Base-by-base conservation (phyloP, 2,329 filamentous ascomycete species). In the Trichophyton rubrum region DNA sequence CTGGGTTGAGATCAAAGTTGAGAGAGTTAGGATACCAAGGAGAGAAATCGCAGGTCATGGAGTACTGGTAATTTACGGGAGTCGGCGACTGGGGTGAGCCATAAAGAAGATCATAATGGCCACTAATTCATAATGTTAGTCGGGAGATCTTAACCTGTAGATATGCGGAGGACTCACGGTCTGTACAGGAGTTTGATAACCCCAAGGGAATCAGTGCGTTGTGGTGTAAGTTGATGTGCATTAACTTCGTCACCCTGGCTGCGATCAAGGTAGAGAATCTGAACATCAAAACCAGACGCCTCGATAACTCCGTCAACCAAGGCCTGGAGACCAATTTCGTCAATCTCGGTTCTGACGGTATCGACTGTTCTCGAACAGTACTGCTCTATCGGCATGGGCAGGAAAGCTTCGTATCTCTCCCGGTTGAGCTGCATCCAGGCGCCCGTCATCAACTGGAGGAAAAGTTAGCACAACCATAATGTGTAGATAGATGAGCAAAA, bases 51-150 rank as follows among this genome's bases (percentile, higher is more conserved):
- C 72, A 71, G 49, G 72, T 70, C 68, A 75, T 70, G 59, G 67
- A 71, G 62, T 74, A 74, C 63, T 75, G 74, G 61, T 69, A 71
- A 62, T 75, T 75, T 60, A 76, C 73, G 55, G 74, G 65, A 33
- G 72, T 70, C 57, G 75, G 45, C 3, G 49, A 56, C 6, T 68
- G 67, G 65, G 82, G 80, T 30, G 80, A 77, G 70, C 84, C 85
- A 78, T 99, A 99, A 38, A 97, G 80, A 63, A 99, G 85, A 73
- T 97, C 93, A 73, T 97, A 99, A 74, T 97, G 93, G 62, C 89
- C 90, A 47, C 83, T 85, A 20, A 17, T n/a, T 4, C 33, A 38
- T 38, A 30, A 38, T 38, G 9, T 38, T 38, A 38, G 33, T 38
- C 9, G 11, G 33, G 11, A 38, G 33, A 9, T 13, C 5, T 43